Evolutionary conservation across 495 filamentous ascomycete species (phyloP), one percentile per base, ranked within the genome.

Genomic region (Cercophora scortea): DNA sequence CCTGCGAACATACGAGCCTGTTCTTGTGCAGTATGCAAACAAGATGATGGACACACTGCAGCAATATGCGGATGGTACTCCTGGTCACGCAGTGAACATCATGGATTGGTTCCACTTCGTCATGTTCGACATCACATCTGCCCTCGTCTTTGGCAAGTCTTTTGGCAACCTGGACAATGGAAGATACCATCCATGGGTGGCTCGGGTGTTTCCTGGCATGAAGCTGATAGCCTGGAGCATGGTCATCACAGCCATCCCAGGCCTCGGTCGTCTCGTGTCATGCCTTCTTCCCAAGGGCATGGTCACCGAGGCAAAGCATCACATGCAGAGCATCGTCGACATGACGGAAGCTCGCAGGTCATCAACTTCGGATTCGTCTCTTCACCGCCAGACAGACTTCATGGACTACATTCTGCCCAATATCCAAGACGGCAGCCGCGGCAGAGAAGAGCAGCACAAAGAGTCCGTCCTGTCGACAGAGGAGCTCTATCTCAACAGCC

Each of bases 61-160:
- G 43, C 35, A 52, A 16, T 7, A 44, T 3, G 17, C 42, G 4
- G 17, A 44, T 10, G 17, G 16, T 15, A 9, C 42, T n/a, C n/a
- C n/a, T 16, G 8, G 32, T 15, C 4, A 46, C 7, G 62, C 59
- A 56, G 54, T 70, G 12, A 67, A 79, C 39, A 64, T 78, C 19
- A 64, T 64, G n/a, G 61, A 55, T 45, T 82, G 79, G 79, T 78
- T 70, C 53, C 79, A 81, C 50, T 80, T 68, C 54, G 70, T 64
- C 8, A 81, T 79, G 0, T 84, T 83, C 52, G 80, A 83, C 52
- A 65, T 82, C 12, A 78, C 79, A 10, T 77, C 80, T 0, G 74
- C 80, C 52, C 63, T 84, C 10, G 71, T 77, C 6, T 81, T 83
- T 52, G 80, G 80, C 0, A 67, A 80, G 53, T 67, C 78, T 0